Base-by-base conservation (phyloP, 2,329 filamentous ascomycete species). In the Chaetomium sp. region DNA sequence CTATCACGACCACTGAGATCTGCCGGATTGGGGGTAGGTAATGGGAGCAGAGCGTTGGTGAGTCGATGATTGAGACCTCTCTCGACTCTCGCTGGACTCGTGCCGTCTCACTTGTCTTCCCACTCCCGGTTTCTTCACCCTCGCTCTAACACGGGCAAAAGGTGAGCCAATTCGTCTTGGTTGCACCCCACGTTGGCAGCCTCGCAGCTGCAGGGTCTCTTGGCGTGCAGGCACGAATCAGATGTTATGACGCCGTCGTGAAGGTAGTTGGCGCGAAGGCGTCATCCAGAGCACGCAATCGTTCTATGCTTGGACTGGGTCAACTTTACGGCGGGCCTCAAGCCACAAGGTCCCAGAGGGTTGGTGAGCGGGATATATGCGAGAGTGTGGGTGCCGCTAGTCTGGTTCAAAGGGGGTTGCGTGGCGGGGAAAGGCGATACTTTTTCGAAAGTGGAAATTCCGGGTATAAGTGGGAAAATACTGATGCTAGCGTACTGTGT, bases 221-320 rank as follows among this genome's bases (percentile, higher is more conserved):
- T 67, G 65, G 65, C 64, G 62, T 49, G 64, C 42, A 50, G 16
- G 35, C 49, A 38, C 67, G 65, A 69, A 69, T 69, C 65, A 64
- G 63, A 66, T 16, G 13, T 4, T 21, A 58, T 62, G 65, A 57
- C 25, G 64, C 23, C 33, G 61, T 60, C 31, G 42, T 62, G n/a
- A 19, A 50, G 64, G 42, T 31, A 29, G 63, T 29, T 27, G 54
- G 58, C 23, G 65, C 49, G 49, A 71, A 71, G 71, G 67, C 69
- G 70, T 70, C 65, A 70, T 70, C 57, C 50, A 69, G 49, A 69
- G 69, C 71, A 72, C 69, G 71, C 69, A 69, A 72, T 69, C 67
- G 65, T 55, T 42, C 63, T 42, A 16, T 33, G 58, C 50, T 64
- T 53, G 57, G 53, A 71, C 64, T 72, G 70, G 69, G 55, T 61